Evolutionary conservation across 176 grass and related monocot species (phyloP).

Genomic region (Musa troglodytarum): DNA sequence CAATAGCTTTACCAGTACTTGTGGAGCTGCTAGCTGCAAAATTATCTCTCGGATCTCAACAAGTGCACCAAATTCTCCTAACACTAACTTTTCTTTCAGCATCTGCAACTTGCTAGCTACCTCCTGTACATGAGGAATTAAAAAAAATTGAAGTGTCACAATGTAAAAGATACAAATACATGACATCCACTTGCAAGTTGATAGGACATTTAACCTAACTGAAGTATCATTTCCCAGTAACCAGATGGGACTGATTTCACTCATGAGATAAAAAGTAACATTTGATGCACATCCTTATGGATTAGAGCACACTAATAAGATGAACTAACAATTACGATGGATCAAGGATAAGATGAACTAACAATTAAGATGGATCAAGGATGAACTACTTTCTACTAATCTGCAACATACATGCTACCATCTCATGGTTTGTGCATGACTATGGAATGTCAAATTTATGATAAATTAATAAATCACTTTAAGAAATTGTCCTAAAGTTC

Average conservation of each 20-base stretch:
- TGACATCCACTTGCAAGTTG: background rate
- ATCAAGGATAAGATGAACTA: no score
- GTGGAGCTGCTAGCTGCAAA: slow-evolving; percentile 56
- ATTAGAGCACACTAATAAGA: no score
- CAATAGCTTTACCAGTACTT: slow-evolving; percentile 46
- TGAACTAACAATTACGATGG: no score
- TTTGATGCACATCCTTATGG: no score
- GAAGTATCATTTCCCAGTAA: background rate
- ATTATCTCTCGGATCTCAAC: slow-evolving; percentile 55
- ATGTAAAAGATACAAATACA: background rate
- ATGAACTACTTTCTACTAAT: no score
- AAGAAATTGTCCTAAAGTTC: background rate
- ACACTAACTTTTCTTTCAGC: slow-evolving; percentile 52
- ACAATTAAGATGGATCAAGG: no score
- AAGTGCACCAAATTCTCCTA: slow-evolving; percentile 66
- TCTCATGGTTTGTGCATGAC: no score
- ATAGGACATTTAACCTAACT: slow-evolving; percentile 16
- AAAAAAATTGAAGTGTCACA: background rate
- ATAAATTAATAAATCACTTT: background rate
- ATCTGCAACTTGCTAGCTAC: slow-evolving; percentile 52
- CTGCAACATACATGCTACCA: no score
- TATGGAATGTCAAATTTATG: no score
- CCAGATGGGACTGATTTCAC: no score
- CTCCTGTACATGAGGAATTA: slow-evolving; percentile 42
- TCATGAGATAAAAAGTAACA: no score